Conservation (phyloP, 176 grass and related monocot genomes). For the Oropetium thomaeum region DNA sequence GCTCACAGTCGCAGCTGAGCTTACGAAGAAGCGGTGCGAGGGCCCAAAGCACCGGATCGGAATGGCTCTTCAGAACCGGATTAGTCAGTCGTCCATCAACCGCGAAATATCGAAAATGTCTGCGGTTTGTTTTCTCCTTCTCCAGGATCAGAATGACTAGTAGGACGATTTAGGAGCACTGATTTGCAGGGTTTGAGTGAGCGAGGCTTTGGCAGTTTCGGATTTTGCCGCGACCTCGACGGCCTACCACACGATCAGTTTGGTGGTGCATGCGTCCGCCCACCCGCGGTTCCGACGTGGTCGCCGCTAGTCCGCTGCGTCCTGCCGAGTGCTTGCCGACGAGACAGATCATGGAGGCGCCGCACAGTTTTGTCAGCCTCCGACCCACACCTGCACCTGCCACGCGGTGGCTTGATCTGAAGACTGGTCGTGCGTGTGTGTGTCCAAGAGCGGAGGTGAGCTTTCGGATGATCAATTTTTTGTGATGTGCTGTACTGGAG, state of each 20-base stretch:
- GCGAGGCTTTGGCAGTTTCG: background rate
- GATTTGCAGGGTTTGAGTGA: too few species aligned
- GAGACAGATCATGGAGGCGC: too few species aligned
- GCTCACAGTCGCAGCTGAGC: background rate
- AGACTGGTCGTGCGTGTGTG: too few species aligned
- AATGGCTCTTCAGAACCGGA: conserved; percentile 20
- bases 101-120: background rate
- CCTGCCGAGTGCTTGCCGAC: too few species aligned
- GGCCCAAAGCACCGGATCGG: background rate
- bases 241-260: background rate
- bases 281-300: background rate
- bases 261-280: background rate
- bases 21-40: background rate
- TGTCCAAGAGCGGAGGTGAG: too few species aligned
- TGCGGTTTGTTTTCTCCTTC: background rate
- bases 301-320: background rate
- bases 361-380: too few species aligned
- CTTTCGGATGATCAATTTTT: too few species aligned
- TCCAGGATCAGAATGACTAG: background rate
- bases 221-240: background rate
- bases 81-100: background rate
- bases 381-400: too few species aligned
- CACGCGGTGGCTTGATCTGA: background rate
- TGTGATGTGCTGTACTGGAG: too few species aligned
- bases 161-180: background rate